Evolutionary conservation across 176 grass and related monocot genomes (phyloP), one percentile per base, ranked within the genome.

Genomic region (Avena eriantha): DNA sequence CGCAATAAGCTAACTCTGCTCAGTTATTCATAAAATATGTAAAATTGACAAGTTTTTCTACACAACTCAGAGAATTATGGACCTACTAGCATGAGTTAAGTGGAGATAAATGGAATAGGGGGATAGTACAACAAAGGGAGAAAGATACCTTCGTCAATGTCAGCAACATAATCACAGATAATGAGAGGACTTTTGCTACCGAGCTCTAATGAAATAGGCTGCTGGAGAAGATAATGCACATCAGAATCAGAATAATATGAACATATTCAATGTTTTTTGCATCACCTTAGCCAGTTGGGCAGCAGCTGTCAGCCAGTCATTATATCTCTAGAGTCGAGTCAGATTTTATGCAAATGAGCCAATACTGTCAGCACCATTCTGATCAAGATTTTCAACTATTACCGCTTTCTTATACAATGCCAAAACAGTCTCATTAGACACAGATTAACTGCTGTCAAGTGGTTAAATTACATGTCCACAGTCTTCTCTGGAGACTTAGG

Each of bases 151-250:
- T 92, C 92, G 33, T 94, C 92, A 74, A 92, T 92, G 68, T 95
- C 88, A 34, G 3, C 16, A 36, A 92, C 84, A 64, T 98, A 93
- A 91, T 91, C 96, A 89, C 73, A 95, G 61, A 95, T 77, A 82
- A 98, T 94, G 80, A 98, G 87, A 49, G 96, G 92, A 93, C 93
- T 94, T 94, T 91, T 94, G 21, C 92, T 93, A 59, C 93, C 90
- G 76, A 95, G 90, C 88, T 98, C 93, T 90, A 98, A 71, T 35
- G 39, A 85, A 10, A 47, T 47, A 47, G 45, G 45, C 45, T 47
- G 45, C 9, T 8, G 2, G 11, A 77, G 77, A 83, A 67, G 67
- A 68, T 35, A 86, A 83, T 33, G 58, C 43, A 54, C n/a, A 70
- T 41, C 31, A 4, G 29, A 67, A 78, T 71, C 54, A 78, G 73